phyloP scores from a whole-genome alignment of 2,329 filamentous ascomycete genomes.

The Trichoderma afroharzianum region DNA sequence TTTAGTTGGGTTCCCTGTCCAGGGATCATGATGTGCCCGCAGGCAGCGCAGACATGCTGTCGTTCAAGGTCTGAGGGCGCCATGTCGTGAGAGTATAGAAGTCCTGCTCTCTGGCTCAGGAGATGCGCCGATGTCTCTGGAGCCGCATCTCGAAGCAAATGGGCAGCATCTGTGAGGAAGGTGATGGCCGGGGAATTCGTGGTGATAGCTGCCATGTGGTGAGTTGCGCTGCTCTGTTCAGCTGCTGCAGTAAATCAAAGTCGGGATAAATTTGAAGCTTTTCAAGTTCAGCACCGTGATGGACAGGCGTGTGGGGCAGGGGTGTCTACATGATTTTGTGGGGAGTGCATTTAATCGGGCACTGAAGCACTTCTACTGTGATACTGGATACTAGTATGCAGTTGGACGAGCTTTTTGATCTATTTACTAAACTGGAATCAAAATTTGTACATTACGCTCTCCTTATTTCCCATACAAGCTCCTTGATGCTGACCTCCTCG shows the following conservation, averaged over 20 bases:
- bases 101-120: constrained; percentile 49
- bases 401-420: not conserved
- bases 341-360: not conserved
- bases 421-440: not conserved
- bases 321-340: not conserved
- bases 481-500: constrained; percentile 89
- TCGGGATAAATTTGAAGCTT: constrained; percentile 5
- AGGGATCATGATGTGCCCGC: constrained; percentile 57
- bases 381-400: no score
- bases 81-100: constrained; percentile 47
- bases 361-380: not conserved
- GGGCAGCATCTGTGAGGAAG: constrained; percentile 57
- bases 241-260: not conserved
- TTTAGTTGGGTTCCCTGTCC: constrained; percentile 44
- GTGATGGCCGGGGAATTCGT: constrained; percentile 28
- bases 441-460: constrained; percentile 51
- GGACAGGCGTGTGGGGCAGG: not conserved
- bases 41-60: constrained; percentile 55
- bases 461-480: constrained; percentile 80
- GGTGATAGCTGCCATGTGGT: not conserved
- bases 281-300: constrained; percentile 4
- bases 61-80: constrained; percentile 45
- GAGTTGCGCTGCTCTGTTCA: not conserved
- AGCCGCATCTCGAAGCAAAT: constrained; percentile 50
- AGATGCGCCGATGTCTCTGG: constrained; percentile 58